These are phyloP conservation scores for Pseudocercospora eumusae DNA, from an alignment of 2,329 filamentous ascomycete genomes.

Conservation along the genomic window DNA sequence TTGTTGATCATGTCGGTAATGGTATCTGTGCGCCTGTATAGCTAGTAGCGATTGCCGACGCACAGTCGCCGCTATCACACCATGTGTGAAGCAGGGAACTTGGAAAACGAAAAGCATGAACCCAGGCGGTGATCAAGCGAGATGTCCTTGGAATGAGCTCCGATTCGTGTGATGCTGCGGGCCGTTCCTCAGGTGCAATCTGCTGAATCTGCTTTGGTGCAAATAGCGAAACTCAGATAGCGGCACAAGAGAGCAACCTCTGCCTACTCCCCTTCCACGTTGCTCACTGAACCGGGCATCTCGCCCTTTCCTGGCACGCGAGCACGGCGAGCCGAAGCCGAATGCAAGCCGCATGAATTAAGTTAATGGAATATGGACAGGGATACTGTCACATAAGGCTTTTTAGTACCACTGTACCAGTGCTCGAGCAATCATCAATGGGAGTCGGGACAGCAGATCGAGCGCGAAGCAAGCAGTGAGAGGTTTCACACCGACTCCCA, in stretches of 20 bases:
- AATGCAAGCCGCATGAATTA: constrained; percentile 6
- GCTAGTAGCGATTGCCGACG: neutral
- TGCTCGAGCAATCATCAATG: constrained; percentile 12
- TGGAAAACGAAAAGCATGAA: neutral
- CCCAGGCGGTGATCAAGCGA: constrained; percentile 9
- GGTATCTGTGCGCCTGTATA: neutral
- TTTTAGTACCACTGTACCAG: too few relatives aligned
- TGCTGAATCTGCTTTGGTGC: neutral
- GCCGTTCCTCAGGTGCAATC: constrained; percentile 11
- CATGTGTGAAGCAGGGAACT: neutral
- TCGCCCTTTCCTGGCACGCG: neutral
- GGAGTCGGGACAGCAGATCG: constrained; percentile 5
- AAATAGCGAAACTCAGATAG: constrained; percentile 15
- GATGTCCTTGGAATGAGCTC: neutral
- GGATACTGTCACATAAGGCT: constrained; percentile 3
- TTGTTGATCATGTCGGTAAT: neutral
- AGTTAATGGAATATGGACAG: constrained; percentile 11
- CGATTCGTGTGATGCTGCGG: constrained; percentile 7
- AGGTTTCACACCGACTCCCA: constrained; percentile 11
- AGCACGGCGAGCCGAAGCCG: constrained; percentile 8
- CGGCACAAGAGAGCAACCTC: constrained; percentile 12
- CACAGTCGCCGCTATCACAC: neutral
- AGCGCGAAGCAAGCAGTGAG: neutral
- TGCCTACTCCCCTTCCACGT: constrained; percentile 8
- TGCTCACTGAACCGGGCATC: constrained; percentile 1